Evolutionary conservation across 2,329 filamentous ascomycete genomes (phyloP).

Genomic region (Calonectria pauciramosa): DNA sequence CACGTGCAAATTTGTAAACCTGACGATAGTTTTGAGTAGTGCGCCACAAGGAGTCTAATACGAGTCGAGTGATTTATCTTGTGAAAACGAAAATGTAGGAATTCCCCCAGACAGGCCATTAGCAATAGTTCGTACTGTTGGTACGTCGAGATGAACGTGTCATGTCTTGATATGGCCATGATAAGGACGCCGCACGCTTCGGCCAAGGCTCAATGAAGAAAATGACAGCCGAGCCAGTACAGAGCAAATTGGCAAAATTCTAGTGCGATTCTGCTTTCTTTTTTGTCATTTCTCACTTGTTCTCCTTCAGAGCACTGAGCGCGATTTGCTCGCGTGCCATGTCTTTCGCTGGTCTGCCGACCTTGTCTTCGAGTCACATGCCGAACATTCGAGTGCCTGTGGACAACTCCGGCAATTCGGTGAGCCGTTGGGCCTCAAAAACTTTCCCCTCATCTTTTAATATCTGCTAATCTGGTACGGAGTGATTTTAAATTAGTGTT

Average conservation of each 20-base stretch:
- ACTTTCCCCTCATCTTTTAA: neutral
- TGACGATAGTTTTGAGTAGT: neutral
- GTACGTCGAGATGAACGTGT: neutral
- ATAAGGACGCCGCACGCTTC: neutral
- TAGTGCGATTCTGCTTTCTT: neutral
- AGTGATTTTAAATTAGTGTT: neutral
- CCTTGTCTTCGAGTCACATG: neutral
- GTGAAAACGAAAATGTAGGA: neutral
- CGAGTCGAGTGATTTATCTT: neutral
- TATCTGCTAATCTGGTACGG: neutral
- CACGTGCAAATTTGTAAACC: neutral
- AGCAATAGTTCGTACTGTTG: neutral
- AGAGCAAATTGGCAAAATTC: neutral
- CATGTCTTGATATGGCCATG: neutral
- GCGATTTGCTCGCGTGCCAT: neutral
- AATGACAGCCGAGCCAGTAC: neutral
- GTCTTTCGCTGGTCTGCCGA: neutral
- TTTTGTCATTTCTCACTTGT: neutral
- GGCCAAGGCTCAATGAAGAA: neutral
- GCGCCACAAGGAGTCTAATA: neutral
- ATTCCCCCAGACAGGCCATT: neutral
- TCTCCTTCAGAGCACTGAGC: neutral
- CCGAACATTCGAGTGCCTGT: neutral
- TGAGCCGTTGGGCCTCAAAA: neutral
- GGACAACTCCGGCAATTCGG: neutral